These are phyloP conservation scores for Stenogyne calaminthoides DNA, from an alignment of 305 asterid genomes.

Conservation along the genomic window DNA sequence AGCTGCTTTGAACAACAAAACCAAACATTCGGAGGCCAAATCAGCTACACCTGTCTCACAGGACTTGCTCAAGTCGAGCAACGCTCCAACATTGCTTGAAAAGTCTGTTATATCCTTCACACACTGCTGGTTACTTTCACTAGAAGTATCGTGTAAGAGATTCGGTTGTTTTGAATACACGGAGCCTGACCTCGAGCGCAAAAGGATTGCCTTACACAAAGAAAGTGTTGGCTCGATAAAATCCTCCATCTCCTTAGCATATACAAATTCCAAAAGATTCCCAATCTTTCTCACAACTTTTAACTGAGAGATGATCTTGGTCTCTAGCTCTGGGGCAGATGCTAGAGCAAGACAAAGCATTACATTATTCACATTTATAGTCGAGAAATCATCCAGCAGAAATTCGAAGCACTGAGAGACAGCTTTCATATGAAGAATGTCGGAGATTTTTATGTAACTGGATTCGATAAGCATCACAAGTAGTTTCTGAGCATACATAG, in stretches of 20 bases:
- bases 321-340: slow-evolving; percentile 88
- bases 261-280: slow-evolving; percentile 79
- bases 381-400: slow-evolving; percentile 83
- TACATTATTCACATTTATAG: slow-evolving; percentile 77
- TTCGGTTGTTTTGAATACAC: slow-evolving; percentile 60
- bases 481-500: slow-evolving; percentile 93
- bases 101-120: slow-evolving; percentile 79
- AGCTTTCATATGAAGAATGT: slow-evolving; percentile 86
- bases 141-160: slow-evolving; percentile 52
- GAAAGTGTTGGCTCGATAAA: slow-evolving; percentile 85
- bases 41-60: slow-evolving; percentile 55
- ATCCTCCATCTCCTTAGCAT: slow-evolving; percentile 95
- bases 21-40: slow-evolving; percentile 83
- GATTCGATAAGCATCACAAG: slow-evolving; percentile 94
- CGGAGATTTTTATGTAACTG: slow-evolving; percentile 69
- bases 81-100: slow-evolving; percentile 78
- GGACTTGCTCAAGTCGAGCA: slow-evolving; percentile 71
- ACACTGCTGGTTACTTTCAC: slow-evolving; percentile 51
- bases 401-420: slow-evolving; percentile 92
- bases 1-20: slow-evolving; percentile 74
- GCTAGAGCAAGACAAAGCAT: slow-evolving; percentile 91
- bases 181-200: slow-evolving; percentile 55
- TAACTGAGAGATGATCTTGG: slow-evolving; percentile 74
- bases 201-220: slow-evolving; percentile 80
- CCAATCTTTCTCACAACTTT: slow-evolving; percentile 89